These are phyloP conservation scores for Diaporthe batatas DNA, from an alignment of 2,329 filamentous ascomycete genomes.

Conservation along the genomic window DNA sequence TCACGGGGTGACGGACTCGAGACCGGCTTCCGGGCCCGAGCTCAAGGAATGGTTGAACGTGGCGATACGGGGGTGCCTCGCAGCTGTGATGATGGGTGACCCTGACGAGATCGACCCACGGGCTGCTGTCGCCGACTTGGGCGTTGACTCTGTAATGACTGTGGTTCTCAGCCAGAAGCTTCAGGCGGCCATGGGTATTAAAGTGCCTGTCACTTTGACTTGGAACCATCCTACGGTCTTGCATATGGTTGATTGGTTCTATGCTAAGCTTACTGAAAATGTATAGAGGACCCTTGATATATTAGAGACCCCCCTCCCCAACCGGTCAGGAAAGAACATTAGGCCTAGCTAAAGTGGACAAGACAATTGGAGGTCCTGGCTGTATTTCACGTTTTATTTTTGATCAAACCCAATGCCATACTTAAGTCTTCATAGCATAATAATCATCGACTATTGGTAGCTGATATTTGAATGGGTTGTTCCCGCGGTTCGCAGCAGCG, in stretches of 20 bases:
- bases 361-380: too few relatives aligned
- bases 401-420: too few relatives aligned
- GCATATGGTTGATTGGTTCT: not conserved
- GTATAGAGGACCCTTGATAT: not conserved
- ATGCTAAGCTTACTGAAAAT: constrained; percentile 2
- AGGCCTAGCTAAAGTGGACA: too few relatives aligned
- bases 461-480: too few relatives aligned
- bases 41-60: not conserved
- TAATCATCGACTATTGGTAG: too few relatives aligned
- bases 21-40: not conserved
- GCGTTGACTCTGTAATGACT: not conserved
- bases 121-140: not conserved
- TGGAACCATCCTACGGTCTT: constrained; percentile 6
- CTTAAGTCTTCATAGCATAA: too few relatives aligned
- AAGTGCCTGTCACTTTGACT: not conserved
- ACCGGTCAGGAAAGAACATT: too few relatives aligned
- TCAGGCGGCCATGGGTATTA: not conserved
- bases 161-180: constrained; percentile 1
- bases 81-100: not conserved
- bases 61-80: not conserved
- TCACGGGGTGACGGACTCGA: not conserved
- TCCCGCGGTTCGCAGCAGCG: too few relatives aligned
- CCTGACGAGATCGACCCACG: not conserved
- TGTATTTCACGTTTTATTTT: too few relatives aligned
- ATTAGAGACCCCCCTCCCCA: too few relatives aligned